phyloP scores from a whole-genome alignment of 768 basidiomycete genomes.

The Gymnopilus junonius region DNA sequence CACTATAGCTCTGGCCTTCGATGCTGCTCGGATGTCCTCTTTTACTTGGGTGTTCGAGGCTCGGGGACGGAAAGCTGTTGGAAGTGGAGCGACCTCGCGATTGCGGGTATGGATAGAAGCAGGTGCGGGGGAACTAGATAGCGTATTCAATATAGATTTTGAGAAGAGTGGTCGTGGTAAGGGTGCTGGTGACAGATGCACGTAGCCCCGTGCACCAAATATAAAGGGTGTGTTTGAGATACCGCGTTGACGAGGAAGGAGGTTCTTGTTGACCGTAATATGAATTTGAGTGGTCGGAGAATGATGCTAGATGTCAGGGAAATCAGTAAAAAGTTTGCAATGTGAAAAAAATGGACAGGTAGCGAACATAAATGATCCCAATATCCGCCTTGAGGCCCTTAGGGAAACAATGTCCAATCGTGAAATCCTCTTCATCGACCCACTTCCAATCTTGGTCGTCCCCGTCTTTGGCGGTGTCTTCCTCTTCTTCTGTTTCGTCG shows the following conservation, averaged over 20 bases:
- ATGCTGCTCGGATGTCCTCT: not conserved
- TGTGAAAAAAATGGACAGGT: not conserved
- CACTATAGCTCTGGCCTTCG: not conserved
- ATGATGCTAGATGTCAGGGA: conserved; percentile 49
- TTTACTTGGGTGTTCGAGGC: not conserved
- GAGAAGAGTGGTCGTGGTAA: conserved; percentile 26
- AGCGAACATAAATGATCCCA: conserved; percentile 69
- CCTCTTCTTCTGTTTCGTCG: conserved; percentile 33
- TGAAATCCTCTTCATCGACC: conserved; percentile 73
- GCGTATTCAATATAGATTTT: conserved; percentile 10
- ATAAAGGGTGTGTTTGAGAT: conserved; percentile 64
- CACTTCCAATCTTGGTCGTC: conserved; percentile 59
- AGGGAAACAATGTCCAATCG: conserved; percentile 62
- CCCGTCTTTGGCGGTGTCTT: conserved; percentile 25
- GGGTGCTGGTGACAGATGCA: conserved; percentile 36
- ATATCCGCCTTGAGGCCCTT: conserved; percentile 42
- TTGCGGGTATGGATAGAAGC: not conserved
- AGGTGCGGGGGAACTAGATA: not conserved
- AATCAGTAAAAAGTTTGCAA: conserved; percentile 4
- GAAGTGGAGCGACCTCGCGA: not conserved
- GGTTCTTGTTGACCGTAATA: conserved; percentile 59
- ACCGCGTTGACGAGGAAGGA: conserved; percentile 59
- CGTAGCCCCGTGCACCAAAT: conserved; percentile 56
- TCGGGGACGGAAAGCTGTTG: not conserved
- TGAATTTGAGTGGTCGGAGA: conserved; percentile 56